Evolutionary conservation across 139 green algal genomes (phyloP).

Genomic region (Diplosphaera chodatii): DNA sequence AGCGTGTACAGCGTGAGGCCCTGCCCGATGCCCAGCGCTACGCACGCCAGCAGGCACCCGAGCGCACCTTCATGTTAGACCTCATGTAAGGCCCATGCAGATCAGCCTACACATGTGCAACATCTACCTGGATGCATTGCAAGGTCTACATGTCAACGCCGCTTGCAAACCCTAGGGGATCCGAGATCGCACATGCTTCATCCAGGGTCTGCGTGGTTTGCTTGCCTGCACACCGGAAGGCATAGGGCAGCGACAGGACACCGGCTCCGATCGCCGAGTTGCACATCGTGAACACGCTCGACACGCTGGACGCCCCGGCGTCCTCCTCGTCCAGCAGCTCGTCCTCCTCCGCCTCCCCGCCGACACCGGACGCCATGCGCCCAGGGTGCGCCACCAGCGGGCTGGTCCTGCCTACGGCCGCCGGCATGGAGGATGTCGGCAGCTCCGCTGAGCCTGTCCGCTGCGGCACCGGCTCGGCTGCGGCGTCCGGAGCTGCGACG

Average conservation of each 20-base stretch:
- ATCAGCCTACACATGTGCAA: too few relatives aligned
- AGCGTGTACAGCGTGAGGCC: conserved; percentile 70
- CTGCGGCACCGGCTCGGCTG: too few relatives aligned
- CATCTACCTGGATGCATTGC: too few relatives aligned
- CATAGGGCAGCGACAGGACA: conserved; percentile 66
- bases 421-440: background rate
- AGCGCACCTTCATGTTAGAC: conserved; percentile 51
- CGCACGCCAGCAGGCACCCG: conserved; percentile 43
- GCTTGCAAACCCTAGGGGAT: too few relatives aligned
- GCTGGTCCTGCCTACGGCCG: background rate
- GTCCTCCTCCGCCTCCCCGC: background rate
- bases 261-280: conserved; percentile 63
- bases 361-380: too few relatives aligned
- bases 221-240: conserved; percentile 40
- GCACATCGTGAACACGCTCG: conserved; percentile 35
- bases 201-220: too few relatives aligned
- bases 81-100: too few relatives aligned
- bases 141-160: too few relatives aligned
- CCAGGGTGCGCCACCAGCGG: background rate
- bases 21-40: conserved; percentile 35
- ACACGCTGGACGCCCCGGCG: background rate
- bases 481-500: too few relatives aligned
- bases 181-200: too few relatives aligned
- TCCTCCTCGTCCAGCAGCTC: background rate
- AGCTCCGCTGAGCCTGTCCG: too few relatives aligned